phyloP scores from a whole-genome alignment of 805 yeast genomes.

The Spathaspora boniae region DNA sequence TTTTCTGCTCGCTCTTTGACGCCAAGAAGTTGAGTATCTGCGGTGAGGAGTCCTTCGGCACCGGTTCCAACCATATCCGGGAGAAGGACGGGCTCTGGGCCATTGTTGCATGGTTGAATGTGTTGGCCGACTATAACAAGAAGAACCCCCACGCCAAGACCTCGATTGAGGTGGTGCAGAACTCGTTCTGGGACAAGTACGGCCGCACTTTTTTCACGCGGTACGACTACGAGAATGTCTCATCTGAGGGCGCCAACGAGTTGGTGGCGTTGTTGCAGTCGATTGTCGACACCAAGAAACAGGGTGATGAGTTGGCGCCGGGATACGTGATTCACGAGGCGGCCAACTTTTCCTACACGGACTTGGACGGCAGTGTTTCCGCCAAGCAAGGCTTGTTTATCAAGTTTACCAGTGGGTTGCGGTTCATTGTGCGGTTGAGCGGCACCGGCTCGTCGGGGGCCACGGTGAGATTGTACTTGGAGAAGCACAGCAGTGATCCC shows the following conservation, averaged over 20 bases:
- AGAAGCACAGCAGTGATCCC: slow-evolving; percentile 67
- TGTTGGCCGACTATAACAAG: slow-evolving; percentile 75
- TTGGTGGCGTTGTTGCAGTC: slow-evolving; percentile 49
- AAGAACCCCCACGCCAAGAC: slow-evolving; percentile 48
- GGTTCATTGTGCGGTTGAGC: slow-evolving; percentile 85
- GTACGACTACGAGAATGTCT: slow-evolving; percentile 86
- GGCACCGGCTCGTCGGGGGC: slow-evolving; percentile 99
- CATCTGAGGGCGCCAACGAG: slow-evolving; percentile 67
- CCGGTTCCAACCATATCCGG: slow-evolving; percentile 95
- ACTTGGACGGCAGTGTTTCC: slow-evolving; percentile 89
- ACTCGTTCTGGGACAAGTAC: slow-evolving; percentile 82
- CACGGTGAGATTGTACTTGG: slow-evolving; percentile 88
- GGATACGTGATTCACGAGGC: slow-evolving; percentile 64
- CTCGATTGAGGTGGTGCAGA: slow-evolving; percentile 76
- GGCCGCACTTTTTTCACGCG: slow-evolving; percentile 98
- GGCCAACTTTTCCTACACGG: slow-evolving; percentile 89
- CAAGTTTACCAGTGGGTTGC: slow-evolving; percentile 74
- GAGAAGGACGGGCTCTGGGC: slow-evolving; percentile 99
- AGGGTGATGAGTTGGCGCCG: slow-evolving; percentile 49
- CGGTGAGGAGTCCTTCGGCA: slow-evolving; percentile 98
- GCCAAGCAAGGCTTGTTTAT: slow-evolving; percentile 84
- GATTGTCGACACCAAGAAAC: slow-evolving; percentile 25
- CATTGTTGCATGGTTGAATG: slow-evolving; percentile 93
- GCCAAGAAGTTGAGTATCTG: slow-evolving; percentile 91
- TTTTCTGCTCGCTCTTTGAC: slow-evolving; percentile 93